Evolutionary conservation across 2,329 filamentous ascomycete species (phyloP), one percentile per base, ranked within the genome.

Genomic region (Cercospora citrullina): DNA sequence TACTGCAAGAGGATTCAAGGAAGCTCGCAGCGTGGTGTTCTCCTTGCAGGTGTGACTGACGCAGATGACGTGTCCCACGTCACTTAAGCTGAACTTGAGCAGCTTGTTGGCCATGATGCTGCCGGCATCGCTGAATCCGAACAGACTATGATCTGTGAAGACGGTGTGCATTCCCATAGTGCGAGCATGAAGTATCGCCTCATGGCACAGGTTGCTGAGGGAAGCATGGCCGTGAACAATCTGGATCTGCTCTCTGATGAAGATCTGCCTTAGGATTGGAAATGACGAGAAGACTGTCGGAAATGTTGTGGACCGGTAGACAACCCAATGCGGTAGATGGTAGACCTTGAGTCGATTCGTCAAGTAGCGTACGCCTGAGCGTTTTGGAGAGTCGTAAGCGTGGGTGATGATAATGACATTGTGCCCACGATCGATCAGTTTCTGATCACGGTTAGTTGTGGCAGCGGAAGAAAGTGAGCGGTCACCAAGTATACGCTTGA

Each of bases 1-100:
- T 23, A 99, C 95, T 90, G 97, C 97, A 26, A 97, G 84, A 1
- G 95, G 96, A 76, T 99, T 96, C 1, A 99, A 86, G 0, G 94
- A 97, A 4, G 95, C 95, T 75, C 95, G 87, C 9, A 99, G 87
- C 6, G 98, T 95, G 0, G 95, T 99, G 76, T 99, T 99, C 79
- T 99, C 95, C 79, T 99, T 99, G 83, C 94, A 97, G 45, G 95
- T 99, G 83, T 99, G 94, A 80, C 93, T 97, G 75, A 99, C 95
- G 76, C 95, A 99, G 58, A 99, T 96, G 69, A 96, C 94, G 84
- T 99, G 95, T 77, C 98, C 95, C 14, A 99, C 94, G 77, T 99
- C 95, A 78, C 94, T 98, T 71, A 99, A 79, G 0, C 89, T 94
- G 77, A 99, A 99, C 79, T 99, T 99, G 65, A 99, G 85, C 45